A percentile compares a stretch with the other conserved stretches of the same genome.
Evolutionary conservation across 768 basidiomycete genomes (phyloP).

Genomic region (Leccinellum albellum): DNA sequence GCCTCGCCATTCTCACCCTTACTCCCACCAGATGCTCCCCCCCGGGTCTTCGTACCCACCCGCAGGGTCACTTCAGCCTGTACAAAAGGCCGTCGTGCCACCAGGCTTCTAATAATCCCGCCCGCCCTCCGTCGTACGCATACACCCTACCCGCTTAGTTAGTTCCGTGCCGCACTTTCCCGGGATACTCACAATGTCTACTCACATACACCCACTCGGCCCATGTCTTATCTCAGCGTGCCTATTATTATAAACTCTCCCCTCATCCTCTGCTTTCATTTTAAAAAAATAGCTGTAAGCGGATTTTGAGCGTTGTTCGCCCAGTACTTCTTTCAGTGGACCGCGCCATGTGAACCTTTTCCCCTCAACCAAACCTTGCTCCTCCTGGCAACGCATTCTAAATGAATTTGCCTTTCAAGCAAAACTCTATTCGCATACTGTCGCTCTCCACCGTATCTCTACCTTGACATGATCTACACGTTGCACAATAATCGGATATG

Average conservation of each 20-base stretch:
- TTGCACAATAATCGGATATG: conserved; percentile 29
- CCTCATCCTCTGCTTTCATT: conserved; percentile 19
- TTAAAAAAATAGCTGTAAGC: neutral
- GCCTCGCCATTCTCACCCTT: conserved; percentile 9
- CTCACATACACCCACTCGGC: conserved; percentile 8
- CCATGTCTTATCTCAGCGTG: conserved; percentile 26
- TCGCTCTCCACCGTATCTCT: conserved; percentile 10
- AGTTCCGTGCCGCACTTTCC: conserved; percentile 13
- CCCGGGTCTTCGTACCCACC: conserved; percentile 54
- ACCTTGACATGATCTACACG: conserved; percentile 24
- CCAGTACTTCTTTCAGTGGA: conserved; percentile 10
- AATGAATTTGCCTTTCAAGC: conserved; percentile 19
- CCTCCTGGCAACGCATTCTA: conserved; percentile 29
- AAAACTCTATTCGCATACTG: conserved; percentile 23
- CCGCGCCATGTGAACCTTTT: conserved; percentile 18
- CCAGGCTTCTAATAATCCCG: conserved; percentile 66
- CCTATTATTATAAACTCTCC: conserved; percentile 30
- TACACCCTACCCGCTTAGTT: no score
- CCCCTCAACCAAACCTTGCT: conserved; percentile 7
- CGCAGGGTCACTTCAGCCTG: conserved; percentile 36
- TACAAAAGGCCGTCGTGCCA: conserved; percentile 63
- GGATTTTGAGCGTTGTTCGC: conserved; percentile 25
- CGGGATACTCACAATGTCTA: conserved; percentile 6
- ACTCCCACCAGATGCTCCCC: conserved; percentile 61
- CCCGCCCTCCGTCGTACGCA: neutral